Percentiles rank a stretch among this genome's conserved stretches.
Conservation (phyloP, 495 filamentous ascomycete species). For the Umbilicaria muhlenbergii region DNA sequence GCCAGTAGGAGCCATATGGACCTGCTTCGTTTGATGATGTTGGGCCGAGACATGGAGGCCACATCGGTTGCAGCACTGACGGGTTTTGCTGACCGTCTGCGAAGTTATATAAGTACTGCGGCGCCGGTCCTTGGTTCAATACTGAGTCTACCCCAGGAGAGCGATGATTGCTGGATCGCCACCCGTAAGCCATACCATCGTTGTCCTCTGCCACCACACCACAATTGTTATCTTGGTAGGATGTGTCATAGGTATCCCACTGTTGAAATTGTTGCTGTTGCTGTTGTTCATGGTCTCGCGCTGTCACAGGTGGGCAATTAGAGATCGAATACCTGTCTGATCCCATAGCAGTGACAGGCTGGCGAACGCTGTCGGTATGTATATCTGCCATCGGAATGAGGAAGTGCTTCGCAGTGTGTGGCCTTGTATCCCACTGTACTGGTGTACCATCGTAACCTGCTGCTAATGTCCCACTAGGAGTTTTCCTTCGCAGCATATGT, state of each 20-base stretch:
- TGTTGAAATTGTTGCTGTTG: neutral
- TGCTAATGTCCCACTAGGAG: conserved; percentile 81
- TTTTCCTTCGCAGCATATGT: conserved; percentile 81
- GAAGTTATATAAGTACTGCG: conserved; percentile 24
- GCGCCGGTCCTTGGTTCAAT: conserved; percentile 29
- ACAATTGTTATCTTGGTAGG: no score
- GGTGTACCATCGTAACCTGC: conserved; percentile 87
- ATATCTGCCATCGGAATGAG: conserved; percentile 47
- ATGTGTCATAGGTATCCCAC: no score
- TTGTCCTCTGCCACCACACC: no score
- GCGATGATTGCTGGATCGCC: conserved; percentile 1
- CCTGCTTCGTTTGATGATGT: conserved; percentile 59
- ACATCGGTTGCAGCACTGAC: conserved; percentile 52
- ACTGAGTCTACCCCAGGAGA: conserved; percentile 33
- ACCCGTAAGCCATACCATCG: neutral
- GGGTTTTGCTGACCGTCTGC: conserved; percentile 41
- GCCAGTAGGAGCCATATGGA: conserved; percentile 64
- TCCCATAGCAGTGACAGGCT: conserved; percentile 17
- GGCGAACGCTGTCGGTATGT: conserved; percentile 20
- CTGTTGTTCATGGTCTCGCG: neutral
- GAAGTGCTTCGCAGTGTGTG: conserved; percentile 76
- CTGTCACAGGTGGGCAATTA: conserved; percentile 16
- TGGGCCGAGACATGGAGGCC: conserved; percentile 53
- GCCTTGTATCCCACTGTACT: conserved; percentile 56
- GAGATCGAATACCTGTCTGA: conserved; percentile 17